Evolutionary conservation across 2,329 filamentous ascomycete species (phyloP), one percentile per base, ranked within the genome.

Genomic region (Claviceps fusiformis): DNA sequence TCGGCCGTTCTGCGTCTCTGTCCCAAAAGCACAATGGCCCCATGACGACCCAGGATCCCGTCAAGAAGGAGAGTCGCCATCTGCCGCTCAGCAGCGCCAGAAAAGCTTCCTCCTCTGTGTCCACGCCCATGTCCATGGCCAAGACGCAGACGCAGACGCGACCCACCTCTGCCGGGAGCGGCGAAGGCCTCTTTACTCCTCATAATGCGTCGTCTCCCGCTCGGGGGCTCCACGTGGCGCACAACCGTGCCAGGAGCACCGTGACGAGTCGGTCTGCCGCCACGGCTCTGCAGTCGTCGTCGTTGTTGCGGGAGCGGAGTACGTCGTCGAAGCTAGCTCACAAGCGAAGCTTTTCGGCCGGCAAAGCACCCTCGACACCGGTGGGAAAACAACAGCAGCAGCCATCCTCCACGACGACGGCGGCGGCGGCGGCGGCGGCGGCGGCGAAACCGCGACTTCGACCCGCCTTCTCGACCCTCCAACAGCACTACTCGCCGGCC

Each of bases 401-500:
- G 31, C 31, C 2, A 33, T 33, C 31, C 5, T 33, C 31, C 31
- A 33, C 31, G 8, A 33, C 31, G 4, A 33, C 31, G 8, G 31
- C 31, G 8, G 31, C 31, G 8, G 31, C 31, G 31, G 50, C 63
- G 59, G 54, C 59, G 61, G 17, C 65, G 63, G 44, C 53, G 35
- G 43, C 50, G 43, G 35, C 50, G 2, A 53, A 53, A 19, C 65
- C 65, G 45, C 66, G 69, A n/a, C 68, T 71, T 31, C 75, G 76
- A 9, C 80, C 81, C 0, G 70, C 75, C 50, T 86, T 86, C 67
- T 79, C 74, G 50, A 84, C 78, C 0, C 75, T 80, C 44, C 82
- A 86, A 60, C 82, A 86, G 60, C 81, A 86, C 68, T 86, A 80
- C 69, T 83, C 80, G 33, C 83, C 84, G 0, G 78, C 79, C 48